These are phyloP conservation scores for Populus alba DNA, from an alignment of 345 rosid genomes.

Conservation along the genomic window DNA sequence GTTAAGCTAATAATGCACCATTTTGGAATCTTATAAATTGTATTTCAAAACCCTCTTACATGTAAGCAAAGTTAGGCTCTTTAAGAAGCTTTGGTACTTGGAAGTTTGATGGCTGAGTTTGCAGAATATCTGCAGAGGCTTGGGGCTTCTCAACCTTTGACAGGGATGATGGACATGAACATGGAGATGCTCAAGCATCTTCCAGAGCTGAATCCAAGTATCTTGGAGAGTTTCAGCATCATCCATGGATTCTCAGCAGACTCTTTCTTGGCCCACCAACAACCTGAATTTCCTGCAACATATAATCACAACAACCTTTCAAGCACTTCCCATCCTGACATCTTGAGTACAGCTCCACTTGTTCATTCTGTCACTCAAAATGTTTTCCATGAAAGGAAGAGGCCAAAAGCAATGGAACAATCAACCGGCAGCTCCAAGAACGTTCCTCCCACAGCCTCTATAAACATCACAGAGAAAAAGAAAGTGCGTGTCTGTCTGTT, in stretches of 20 bases:
- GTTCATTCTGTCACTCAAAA: conserved; percentile 6
- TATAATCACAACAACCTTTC: conserved; percentile 8
- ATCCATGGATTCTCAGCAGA: conserved; percentile 20
- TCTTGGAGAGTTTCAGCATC: conserved; percentile 23
- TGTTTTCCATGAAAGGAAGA: conserved; percentile 23
- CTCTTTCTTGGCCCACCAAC: conserved; percentile 31
- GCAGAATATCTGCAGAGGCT: conserved; percentile 33
- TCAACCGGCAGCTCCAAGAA: conserved; percentile 23
- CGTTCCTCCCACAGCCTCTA: conserved; percentile 26
- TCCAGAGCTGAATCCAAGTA: conserved; percentile 32
- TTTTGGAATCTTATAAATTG: conserved; percentile 11
- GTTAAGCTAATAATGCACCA: neutral
- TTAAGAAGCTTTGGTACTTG: neutral
- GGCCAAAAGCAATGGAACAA: conserved; percentile 23
- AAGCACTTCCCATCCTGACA: conserved; percentile 1
- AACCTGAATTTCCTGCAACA: conserved; percentile 14
- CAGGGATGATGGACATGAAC: conserved; percentile 28
- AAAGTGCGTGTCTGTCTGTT: conserved; percentile 13
- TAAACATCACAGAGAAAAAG: conserved; percentile 15
- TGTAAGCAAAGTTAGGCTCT: conserved; percentile 4
- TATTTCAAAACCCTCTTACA: neutral
- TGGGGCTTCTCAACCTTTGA: conserved; percentile 17
- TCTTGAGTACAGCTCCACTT: conserved; percentile 11
- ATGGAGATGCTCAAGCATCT: conserved; percentile 33
- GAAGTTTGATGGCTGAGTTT: conserved; percentile 27